Evolutionary conservation across 352 stramenopile species (phyloP), one percentile per base, ranked within the genome.

Genomic region (Pilasporangium apinafurcum): DNA sequence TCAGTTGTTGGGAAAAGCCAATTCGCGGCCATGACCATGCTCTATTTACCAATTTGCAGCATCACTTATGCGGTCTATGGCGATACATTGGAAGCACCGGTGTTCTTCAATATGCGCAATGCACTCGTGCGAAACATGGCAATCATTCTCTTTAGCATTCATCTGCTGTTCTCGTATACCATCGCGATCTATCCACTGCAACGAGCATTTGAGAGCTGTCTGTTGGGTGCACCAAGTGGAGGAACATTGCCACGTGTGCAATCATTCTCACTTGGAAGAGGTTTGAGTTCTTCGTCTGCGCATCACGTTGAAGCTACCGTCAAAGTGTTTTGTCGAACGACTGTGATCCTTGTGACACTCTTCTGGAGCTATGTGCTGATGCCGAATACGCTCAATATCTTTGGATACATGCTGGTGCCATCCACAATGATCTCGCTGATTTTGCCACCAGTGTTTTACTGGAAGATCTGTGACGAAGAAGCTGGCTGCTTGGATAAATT

Each of bases 41-140:
- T 90, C 18, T 90, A 90, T 49, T 49, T 87, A 20, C 78, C 78
- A 7, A 76, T 90, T 51, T 90, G 78, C 59, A 71, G 65, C 42
- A 56, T 90, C 36, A 86, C 75, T 18, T 90, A 81, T 49, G 74
- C 78, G 1, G 78, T 87, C 8, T 90, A 90, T 43, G 78, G 78
- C 2, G 62, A 65, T n/a, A 85, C 72, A 22, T 64, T 90, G 1
- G 59, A 87, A 51, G 75, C 78, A 22, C 78, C 78, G 0, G 69
- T 90, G 18, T 86, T 90, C 50, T 90, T 90, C 54, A 90, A 90
- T 45, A 84, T 90, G 74, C 72, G 78, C 37, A 90, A 87, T 51
- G 46, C 57, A 6, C 54, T 85, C 40, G 75, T 90, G 45, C 74
- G 74, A 25, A 77, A 84, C 46, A 31, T 90, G 26, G 69, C 78